Base-by-base conservation (phyloP, 2,329 filamentous ascomycete species). In the Chaetomium sp. region DNA sequence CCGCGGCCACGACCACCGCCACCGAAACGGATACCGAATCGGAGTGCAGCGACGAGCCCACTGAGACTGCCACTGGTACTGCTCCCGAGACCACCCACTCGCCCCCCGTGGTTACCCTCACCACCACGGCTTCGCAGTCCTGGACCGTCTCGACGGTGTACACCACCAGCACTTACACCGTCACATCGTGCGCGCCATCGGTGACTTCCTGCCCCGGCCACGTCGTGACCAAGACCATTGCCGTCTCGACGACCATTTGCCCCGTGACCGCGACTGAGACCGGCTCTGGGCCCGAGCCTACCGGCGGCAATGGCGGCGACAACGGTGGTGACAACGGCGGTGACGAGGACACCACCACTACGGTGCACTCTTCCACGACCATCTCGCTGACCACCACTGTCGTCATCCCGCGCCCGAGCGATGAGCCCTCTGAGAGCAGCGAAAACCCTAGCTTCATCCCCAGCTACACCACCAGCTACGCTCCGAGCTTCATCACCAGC, bases 211-310 rank as follows among this genome's bases (percentile, higher is more conserved):
- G 66, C 62, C 66, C 67, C 6, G 59, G 52, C 45, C 58, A 60
- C 43, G 43, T 59, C 42, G 62, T 65, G 27, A 66, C 65, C 14
- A 63, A 62, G 14, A 59, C 67, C 61, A 63, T 66, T 41, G 60
- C 68, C 42, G 61, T 67, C 44, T 52, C 64, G 49, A 73, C 69
- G 40, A 76, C 72, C 44, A 65, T 75, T 53, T 75, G 73, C 69
- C 74, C 74, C 9, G 68, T 76, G 27, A 63, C 62, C 32, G 57
- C 53, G 10, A 43, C 40, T 43, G 38, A 45, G 44, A 43, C 38
- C 41, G 40, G 37, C 37, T 8, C 8, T 8, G 37, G 37, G 8
- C 8, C 12, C 37, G 8, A 8, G 8, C 8, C 8, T 38, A 38
- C 37, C 37, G 37, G 37, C 12, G 37, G 8, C 37, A 38, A 12